phyloP scores from a whole-genome alignment of 352 stramenopile species.

The Pythium myriotylum region DNA sequence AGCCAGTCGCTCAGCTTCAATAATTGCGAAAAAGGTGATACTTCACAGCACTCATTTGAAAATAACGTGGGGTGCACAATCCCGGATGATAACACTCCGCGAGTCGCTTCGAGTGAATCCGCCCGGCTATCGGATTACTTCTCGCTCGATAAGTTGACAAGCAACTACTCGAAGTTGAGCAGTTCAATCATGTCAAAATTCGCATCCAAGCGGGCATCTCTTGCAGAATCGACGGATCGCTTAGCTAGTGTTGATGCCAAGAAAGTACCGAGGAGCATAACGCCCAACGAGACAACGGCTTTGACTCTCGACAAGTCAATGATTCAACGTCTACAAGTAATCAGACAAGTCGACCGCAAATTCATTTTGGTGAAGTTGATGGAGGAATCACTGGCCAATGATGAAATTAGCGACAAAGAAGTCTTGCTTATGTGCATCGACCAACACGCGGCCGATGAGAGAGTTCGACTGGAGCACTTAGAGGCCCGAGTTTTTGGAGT shows the following conservation, averaged over 20 bases:
- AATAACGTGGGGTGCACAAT: no score
- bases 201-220: conserved; percentile 3
- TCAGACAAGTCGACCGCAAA: conserved; percentile 90
- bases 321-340: conserved; percentile 66
- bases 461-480: conserved; percentile 83
- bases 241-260: not conserved
- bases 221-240: not conserved
- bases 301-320: conserved; percentile 75
- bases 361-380: conserved; percentile 83
- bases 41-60: no score
- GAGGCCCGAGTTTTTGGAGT: conserved; percentile 69
- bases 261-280: conserved; percentile 16
- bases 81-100: no score
- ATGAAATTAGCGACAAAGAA: conserved; percentile 12
- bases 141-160: conserved; percentile 19
- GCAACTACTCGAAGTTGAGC: not conserved
- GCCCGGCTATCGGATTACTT: conserved; percentile 23
- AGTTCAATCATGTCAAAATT: conserved; percentile 2
- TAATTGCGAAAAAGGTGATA: not conserved
- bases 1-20: not conserved
- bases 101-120: not conserved
- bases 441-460: conserved; percentile 91
- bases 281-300: not conserved
- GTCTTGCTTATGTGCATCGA: conserved; percentile 81
- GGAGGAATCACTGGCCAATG: conserved; percentile 19